Evolutionary conservation across 768 basidiomycete genomes (phyloP), one percentile per base, ranked within the genome.

Genomic region (Daedalea quercina): DNA sequence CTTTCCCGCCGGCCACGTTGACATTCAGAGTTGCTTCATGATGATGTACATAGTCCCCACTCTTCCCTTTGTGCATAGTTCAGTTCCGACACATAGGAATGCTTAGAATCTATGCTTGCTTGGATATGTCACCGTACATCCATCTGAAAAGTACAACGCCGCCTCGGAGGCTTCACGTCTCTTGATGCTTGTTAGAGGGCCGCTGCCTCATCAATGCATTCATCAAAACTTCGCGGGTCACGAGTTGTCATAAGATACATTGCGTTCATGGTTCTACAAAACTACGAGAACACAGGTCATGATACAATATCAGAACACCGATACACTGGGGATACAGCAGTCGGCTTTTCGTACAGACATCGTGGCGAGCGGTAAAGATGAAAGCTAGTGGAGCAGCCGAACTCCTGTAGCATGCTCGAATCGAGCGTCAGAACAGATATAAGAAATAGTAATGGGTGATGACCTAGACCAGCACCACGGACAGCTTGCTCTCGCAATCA

Each of bases 21-120:
- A 57, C 54, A 54, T 56, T 52, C 53, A 51, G 55, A 49, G 47
- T 55, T 56, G 55, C 51, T 53, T 57, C 55, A 50, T 56, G 60
- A 50, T 56, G 60, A 62, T 64, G 63, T 63, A 66, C 63, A 66
- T 66, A 66, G 63, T 54, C 52, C 53, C 22, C 48, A 50, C 25
- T 17, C 23, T 44, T 51, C 24, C 24, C 50, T 42, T 40, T 45
- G 20, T 52, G 37, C 45, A 52, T 45, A 45, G 23, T 55, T 22
- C 44, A 42, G 17, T n/a, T 23, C 22, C 8, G 22, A 4, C 41
- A 45, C 44, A 20, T 45, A 45, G 23, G 26, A 45, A 45, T 45
- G 19, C 44, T n/a, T n/a, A n/a, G n/a, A n/a, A 45, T 45, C 23
- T 40, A 40, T 40, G 37, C 37, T 40, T 17, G 13, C 15, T 40